Evolutionary conservation across 2,329 filamentous ascomycete genomes (phyloP), one percentile per base, ranked within the genome.

Genomic region (Tolypocladium capitatum): DNA sequence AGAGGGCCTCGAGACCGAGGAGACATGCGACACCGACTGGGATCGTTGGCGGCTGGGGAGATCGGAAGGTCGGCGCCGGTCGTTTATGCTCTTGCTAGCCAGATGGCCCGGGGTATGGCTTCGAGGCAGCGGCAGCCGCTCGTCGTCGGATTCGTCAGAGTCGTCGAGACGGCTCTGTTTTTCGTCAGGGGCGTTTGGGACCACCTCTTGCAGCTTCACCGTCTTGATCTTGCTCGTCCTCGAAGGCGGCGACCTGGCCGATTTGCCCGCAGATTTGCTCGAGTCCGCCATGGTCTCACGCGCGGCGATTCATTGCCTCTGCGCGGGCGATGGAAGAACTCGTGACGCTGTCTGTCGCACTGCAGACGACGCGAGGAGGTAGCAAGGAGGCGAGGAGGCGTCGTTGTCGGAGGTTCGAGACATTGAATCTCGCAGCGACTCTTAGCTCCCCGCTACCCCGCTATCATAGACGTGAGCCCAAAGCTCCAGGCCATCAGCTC

Each of bases 21-120:
- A 48, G 46, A 63, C 59, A 46, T 69, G 59, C 1, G 68, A 64
- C 14, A 71, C 65, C 31, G 74, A 77, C 53, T 76, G 73, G 18
- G 75, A 74, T 47, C 76, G 72, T 52, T 76, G 71, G 27, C 76
- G 72, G 49, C 76, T 68, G 42, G 74, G 65, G 34, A 74, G 63
- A 47, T 80, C 75, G 27, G 75, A 71, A 28, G 71, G 62, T 53
- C 73, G 76, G 46, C 70, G 69, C 50, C 67, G 67, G 47, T 71
- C 69, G 51, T 74, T 58, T 46, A 56, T 72, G 63, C 74, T 78
- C 65, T 75, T 80, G 53, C 74, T 72, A 13, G 79, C 66, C 36
- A 81, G 69, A 56, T 81, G 77, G 49, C 78, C 77, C 1, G 78
- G 78, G 1, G 78, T 82, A 59, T 82, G 78, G 58, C 73, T 80